phyloP scores from a whole-genome alignment of 306 rosid genomes.

The Glycyrrhiza uralensis region DNA sequence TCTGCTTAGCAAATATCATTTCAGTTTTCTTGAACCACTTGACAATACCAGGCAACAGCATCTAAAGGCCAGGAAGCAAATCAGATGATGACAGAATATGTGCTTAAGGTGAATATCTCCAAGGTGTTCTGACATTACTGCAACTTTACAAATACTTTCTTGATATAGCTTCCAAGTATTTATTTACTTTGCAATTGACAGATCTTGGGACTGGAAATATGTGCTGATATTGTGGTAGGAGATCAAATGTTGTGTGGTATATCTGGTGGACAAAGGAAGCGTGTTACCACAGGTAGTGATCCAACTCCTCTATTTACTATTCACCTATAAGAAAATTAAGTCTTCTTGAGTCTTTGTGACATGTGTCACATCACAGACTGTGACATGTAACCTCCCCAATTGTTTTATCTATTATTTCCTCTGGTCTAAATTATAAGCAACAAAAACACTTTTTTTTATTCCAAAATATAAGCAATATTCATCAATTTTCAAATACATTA shows the following conservation, averaged over 20 bases:
- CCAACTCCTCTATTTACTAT: no score
- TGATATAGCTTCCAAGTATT: neutral
- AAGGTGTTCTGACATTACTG: neutral
- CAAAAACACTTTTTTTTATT: no score
- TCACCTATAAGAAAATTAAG: no score
- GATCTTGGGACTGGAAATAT: conserved; percentile 44
- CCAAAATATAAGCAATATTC: no score
- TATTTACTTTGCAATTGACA: neutral
- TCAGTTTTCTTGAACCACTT: neutral
- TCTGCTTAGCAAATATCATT: neutral
- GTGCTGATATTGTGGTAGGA: conserved; percentile 65
- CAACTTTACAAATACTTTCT: neutral
- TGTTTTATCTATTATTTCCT: no score
- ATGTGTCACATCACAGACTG: no score
- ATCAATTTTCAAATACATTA: no score
- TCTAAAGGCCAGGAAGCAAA: conserved; percentile 32
- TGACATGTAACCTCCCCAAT: no score
- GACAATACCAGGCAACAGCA: conserved; percentile 33
- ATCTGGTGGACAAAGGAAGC: conserved; percentile 54
- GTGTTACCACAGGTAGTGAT: conserved; percentile 47
- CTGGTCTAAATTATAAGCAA: no score
- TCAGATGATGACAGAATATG: conserved; percentile 41
- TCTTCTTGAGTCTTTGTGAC: no score
- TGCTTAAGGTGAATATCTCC: conserved; percentile 38
- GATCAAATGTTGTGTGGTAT: conserved; percentile 55